Percentiles rank a stretch among this genome's conserved stretches.
phyloP scores from a whole-genome alignment of 75 land plant genomes.

The Pinus taeda region DNA sequence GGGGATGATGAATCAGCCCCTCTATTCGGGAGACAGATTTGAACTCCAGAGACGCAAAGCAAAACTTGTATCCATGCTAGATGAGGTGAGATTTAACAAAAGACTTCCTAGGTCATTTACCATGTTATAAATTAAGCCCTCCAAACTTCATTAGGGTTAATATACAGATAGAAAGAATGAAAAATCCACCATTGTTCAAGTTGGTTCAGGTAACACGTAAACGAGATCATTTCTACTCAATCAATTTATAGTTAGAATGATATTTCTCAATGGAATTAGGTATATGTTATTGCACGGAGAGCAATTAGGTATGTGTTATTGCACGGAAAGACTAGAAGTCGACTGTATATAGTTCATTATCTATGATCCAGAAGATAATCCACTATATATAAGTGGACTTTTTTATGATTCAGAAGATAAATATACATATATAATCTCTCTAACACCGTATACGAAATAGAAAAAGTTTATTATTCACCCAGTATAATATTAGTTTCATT shows the following conservation, averaged over 20 bases:
- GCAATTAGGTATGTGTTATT: no score
- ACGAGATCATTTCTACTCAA: background rate
- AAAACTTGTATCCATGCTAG: constrained; percentile 77
- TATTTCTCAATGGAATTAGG: background rate
- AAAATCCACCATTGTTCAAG: background rate
- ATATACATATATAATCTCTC: no score
- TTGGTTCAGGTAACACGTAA: background rate
- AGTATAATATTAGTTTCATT: no score
- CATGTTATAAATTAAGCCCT: background rate
- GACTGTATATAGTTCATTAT: no score
- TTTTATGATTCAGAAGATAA: no score
- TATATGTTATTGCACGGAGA: background rate
- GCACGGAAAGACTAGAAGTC: no score
- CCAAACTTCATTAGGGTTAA: background rate
- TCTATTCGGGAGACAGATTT: constrained; percentile 52
- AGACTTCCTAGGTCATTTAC: background rate
- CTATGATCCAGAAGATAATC: no score
- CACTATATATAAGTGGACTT: no score
- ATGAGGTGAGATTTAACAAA: constrained; percentile 49
- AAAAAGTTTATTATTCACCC: no score
- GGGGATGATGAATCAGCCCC: constrained; percentile 5
- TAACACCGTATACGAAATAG: no score
- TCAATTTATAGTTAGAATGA: background rate
- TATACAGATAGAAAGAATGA: constrained; percentile 14
- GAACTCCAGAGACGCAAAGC: constrained; percentile 76